phyloP scores from a whole-genome alignment of 306 rosid genomes.

The Gastrolobium villosum region DNA sequence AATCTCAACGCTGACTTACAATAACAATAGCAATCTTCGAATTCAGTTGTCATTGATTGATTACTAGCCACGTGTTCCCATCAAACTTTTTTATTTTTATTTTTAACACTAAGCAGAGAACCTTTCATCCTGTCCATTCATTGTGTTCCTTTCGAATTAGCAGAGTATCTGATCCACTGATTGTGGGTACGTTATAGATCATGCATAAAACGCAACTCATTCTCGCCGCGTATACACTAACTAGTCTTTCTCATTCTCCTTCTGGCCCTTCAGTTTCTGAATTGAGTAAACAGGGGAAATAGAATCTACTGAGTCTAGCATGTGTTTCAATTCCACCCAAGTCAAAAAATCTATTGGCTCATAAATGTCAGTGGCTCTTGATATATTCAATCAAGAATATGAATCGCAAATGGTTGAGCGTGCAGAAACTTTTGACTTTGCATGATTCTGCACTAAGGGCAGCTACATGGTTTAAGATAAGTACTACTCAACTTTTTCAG shows the following conservation, averaged over 20 bases:
- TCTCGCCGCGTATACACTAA: conserved; percentile 54
- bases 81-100: conserved; percentile 45
- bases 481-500: conserved; percentile 7
- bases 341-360: conserved; percentile 40
- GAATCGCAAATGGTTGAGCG: conserved; percentile 41
- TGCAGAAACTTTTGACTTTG: conserved; percentile 61
- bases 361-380: conserved; percentile 38
- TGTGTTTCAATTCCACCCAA: conserved; percentile 18
- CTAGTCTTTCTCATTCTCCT: neutral
- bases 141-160: conserved; percentile 55
- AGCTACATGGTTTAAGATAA: conserved; percentile 42
- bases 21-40: conserved; percentile 9
- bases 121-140: conserved; percentile 58
- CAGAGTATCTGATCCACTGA: conserved; percentile 62
- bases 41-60: conserved; percentile 41
- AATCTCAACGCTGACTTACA: conserved; percentile 52
- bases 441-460: conserved; percentile 51
- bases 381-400: conserved; percentile 18
- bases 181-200: conserved; percentile 52
- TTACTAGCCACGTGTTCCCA: conserved; percentile 52
- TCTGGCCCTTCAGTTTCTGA: neutral
- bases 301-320: conserved; percentile 41
- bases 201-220: conserved; percentile 47
- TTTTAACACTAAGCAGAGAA: conserved; percentile 42
- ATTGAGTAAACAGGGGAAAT: conserved; percentile 24